Evolutionary conservation across 192 early-diverging fungal species (phyloP), one percentile per base, ranked within the genome.

Genomic region (Pilobolus umbonatus): DNA sequence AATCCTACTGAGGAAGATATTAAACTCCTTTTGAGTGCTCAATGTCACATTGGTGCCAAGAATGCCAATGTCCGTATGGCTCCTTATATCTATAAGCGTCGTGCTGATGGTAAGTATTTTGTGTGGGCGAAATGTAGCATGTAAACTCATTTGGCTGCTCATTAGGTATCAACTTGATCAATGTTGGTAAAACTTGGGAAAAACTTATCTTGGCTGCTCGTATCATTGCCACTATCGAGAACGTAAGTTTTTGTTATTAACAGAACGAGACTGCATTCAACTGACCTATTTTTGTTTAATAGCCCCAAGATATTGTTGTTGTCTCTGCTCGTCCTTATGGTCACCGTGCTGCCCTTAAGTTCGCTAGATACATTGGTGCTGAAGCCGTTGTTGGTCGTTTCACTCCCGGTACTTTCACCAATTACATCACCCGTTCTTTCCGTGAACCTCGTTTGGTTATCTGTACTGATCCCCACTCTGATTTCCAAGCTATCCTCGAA

Each of bases 321-420:
- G 93, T 99, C 77, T 94, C 96, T 73, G 87, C 95, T 74, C 92
- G 93, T 75, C 82, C 92, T 61, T 96, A 88, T 72, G 98, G 96
- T 67, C 98, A 98, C 83, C 92, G 98, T 81, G 98, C 95, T 58
- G 93, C 91, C 63, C 85, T 96, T 60, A 99, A 99, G 89, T 99
- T 88, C 80, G 98, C 94, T 57, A 87, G 88, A 67, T 90, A 98
- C 89, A 99, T 94, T 71, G 95, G 95, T 67, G 92, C 94, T 63
- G 92, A 97, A 82, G 95, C 96, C 72, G 94, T 99, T 62, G 96
- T 95, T 52, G 98, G 98, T 77, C 91, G 96, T 77, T 99, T 99
- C 91, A 99, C 97, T 69, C 97, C 97, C 64, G 97, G 97, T 88
- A 98, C 94, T 81, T 98, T 99, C 84, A 99, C 97, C 76, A 99